phyloP scores from a whole-genome alignment of 2,329 filamentous ascomycete genomes.

The Arthroderma sp. region DNA sequence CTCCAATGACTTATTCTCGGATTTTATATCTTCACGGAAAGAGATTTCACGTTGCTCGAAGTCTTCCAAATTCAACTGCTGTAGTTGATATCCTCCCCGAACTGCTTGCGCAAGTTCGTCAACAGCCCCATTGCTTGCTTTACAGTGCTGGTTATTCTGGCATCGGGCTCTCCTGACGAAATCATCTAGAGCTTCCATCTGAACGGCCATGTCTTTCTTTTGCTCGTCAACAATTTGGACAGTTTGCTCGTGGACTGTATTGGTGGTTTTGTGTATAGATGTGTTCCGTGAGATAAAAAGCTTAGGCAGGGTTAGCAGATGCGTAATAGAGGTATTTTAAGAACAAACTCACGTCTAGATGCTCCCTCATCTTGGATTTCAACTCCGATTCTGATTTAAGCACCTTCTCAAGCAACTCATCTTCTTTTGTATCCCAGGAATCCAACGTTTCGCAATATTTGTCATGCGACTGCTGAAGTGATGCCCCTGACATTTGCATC shows the following conservation, averaged over 20 bases:
- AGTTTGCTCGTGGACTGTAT: conserved; percentile 81
- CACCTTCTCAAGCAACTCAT: conserved; percentile 57
- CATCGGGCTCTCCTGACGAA: conserved; percentile 72
- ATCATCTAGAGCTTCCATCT: conserved; percentile 81
- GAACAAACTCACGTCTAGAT: conserved; percentile 57
- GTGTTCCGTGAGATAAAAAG: conserved; percentile 39
- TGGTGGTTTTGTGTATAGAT: conserved; percentile 72
- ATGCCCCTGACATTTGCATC: conserved; percentile 51
- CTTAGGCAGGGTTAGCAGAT: conserved; percentile 8
- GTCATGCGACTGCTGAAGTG: conserved; percentile 53
- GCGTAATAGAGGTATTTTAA: background rate
- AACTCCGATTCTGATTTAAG: conserved; percentile 62
- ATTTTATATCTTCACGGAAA: conserved; percentile 56
- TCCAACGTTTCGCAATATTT: conserved; percentile 62
- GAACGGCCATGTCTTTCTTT: conserved; percentile 70
- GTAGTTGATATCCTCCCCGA: conserved; percentile 58
- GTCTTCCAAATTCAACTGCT: conserved; percentile 57
- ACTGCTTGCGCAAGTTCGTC: conserved; percentile 54
- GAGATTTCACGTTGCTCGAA: conserved; percentile 56
- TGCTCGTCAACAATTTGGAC: conserved; percentile 82
- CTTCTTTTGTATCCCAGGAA: conserved; percentile 58
- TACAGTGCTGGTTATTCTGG: conserved; percentile 68
- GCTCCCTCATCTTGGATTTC: conserved; percentile 70
- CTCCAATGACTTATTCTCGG: conserved; percentile 47
- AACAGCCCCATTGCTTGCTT: conserved; percentile 56